These are phyloP conservation scores for Dryas drummondii DNA, from an alignment of 306 rosid species.

Conservation along the genomic window DNA sequence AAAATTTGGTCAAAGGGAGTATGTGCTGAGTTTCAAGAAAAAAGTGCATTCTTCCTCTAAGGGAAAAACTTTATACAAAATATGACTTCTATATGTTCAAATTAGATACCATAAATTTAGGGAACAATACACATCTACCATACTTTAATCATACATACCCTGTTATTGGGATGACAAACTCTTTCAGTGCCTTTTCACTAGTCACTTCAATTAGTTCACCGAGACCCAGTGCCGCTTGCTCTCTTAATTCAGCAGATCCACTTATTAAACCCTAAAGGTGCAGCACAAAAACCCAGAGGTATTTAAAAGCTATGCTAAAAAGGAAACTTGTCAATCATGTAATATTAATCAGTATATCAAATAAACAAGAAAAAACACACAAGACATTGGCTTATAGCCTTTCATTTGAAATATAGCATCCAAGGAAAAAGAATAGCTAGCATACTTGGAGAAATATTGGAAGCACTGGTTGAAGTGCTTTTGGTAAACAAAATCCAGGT, in stretches of 20 bases:
- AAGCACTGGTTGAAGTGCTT: slow-evolving; percentile 93
- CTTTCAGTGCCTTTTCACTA: slow-evolving; percentile 81
- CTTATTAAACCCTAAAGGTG: slow-evolving; percentile 72
- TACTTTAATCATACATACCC: slow-evolving; percentile 55
- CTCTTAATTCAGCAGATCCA: slow-evolving; percentile 95
- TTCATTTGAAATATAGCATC: background rate
- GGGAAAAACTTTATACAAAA: background rate
- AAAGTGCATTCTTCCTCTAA: background rate
- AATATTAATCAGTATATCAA: background rate
- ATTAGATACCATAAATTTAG: slow-evolving; percentile 2
- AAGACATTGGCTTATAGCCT: background rate
- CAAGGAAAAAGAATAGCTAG: slow-evolving; percentile 16
- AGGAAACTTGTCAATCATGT: background rate
- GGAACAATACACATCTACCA: background rate
- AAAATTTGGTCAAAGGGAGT: too few species aligned
- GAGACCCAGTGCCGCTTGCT: slow-evolving; percentile 96
- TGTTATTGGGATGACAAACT: slow-evolving; percentile 86
- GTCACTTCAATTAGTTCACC: slow-evolving; percentile 96
- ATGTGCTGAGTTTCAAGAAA: background rate
- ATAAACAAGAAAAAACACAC: background rate
- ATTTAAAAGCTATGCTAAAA: slow-evolving; percentile 10
- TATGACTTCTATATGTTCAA: background rate
- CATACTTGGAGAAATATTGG: slow-evolving; percentile 94
- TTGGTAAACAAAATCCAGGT: slow-evolving; percentile 94
- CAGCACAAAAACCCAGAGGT: slow-evolving; percentile 5